Conservation (phyloP, 495 filamentous ascomycete genomes). For the Annulohypoxylon nitens region DNA sequence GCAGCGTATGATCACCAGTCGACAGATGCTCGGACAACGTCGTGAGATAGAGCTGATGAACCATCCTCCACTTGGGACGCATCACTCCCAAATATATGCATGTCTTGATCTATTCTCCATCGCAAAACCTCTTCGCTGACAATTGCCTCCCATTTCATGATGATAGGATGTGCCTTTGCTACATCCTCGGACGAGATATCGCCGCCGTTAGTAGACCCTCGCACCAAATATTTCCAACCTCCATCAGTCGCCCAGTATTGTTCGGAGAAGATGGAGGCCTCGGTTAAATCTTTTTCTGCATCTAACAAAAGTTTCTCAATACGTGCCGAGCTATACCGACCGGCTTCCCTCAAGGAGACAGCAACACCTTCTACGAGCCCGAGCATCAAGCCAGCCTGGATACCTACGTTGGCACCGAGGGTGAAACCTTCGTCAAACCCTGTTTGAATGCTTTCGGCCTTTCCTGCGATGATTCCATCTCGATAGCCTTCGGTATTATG, state of each 20-base stretch:
- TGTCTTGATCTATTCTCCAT: conserved; percentile 58
- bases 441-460: conserved; percentile 75
- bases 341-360: conserved; percentile 50
- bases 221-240: conserved; percentile 71
- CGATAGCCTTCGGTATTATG: conserved; percentile 92
- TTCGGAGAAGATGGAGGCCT: conserved; percentile 72
- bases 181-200: conserved; percentile 65
- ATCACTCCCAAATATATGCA: conserved; percentile 17
- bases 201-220: conserved; percentile 45
- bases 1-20: conserved; percentile 15
- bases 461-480: conserved; percentile 81
- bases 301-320: conserved; percentile 58
- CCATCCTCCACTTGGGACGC: neutral
- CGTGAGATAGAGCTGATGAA: neutral
- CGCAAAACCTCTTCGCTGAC: conserved; percentile 58
- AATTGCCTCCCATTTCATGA: conserved; percentile 66
- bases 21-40: neutral
- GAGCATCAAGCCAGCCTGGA: conserved; percentile 75
- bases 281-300: conserved; percentile 71
- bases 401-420: conserved; percentile 82
- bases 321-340: conserved; percentile 33
- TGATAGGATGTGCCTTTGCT: conserved; percentile 70
- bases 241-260: conserved; percentile 72
- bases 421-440: conserved; percentile 92
- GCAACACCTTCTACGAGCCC: conserved; percentile 78